Conservation (phyloP, 139 green algal species). For the Trebouxia sp. region DNA sequence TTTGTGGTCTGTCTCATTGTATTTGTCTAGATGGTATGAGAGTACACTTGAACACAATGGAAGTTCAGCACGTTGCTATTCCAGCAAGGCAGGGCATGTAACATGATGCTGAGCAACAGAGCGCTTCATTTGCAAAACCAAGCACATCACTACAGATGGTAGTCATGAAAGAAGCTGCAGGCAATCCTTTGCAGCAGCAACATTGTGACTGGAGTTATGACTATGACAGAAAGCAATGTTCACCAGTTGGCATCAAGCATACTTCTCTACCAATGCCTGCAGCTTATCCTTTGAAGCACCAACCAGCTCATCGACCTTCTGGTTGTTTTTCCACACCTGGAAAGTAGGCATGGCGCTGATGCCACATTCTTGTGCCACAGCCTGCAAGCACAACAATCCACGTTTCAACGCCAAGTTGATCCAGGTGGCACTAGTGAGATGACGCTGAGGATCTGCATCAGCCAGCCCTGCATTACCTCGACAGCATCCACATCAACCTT, state of each 20-base stretch:
- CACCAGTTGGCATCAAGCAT: constrained; percentile 9
- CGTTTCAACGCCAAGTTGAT: neutral
- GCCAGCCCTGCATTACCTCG: constrained; percentile 18
- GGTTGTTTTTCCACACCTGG: constrained; percentile 11
- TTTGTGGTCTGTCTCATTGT: too few species aligned
- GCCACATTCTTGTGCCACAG: constrained; percentile 20
- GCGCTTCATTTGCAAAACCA: too few species aligned
- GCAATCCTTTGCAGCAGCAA: too few species aligned
- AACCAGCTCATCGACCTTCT: constrained; percentile 72
- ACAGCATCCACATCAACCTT: constrained; percentile 40
- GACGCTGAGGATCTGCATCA: neutral
- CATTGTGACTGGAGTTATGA: too few species aligned
- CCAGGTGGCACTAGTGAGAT: neutral
- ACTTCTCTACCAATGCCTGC: constrained; percentile 53
- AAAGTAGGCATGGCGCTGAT: constrained; percentile 40
- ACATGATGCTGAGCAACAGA: too few species aligned
- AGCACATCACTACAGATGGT: too few species aligned
- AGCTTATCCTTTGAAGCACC: constrained; percentile 73
- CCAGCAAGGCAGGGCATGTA: too few species aligned
- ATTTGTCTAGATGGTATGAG: too few species aligned
- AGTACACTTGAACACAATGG: too few species aligned
- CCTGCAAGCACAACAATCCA: neutral
- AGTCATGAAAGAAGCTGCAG: too few species aligned
- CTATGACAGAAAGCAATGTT: neutral
- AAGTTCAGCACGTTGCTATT: too few species aligned